Evolutionary conservation across 1,284 basidiomycete species (phyloP), one percentile per base, ranked within the genome.

Genomic region (Mycocalia duriaeana): DNA sequence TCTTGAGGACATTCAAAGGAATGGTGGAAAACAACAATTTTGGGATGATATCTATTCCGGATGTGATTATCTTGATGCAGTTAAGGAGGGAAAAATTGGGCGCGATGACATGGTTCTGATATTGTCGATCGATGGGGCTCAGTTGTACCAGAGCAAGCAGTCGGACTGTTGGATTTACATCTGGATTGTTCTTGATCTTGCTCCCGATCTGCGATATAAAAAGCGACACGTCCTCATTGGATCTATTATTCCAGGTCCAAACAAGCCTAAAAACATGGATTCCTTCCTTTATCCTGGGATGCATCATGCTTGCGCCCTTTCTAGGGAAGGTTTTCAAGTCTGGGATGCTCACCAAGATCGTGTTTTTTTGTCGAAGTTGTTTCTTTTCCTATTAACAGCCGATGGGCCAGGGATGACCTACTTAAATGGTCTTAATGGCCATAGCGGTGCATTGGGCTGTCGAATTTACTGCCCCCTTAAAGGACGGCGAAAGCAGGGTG

Each of bases 251-350:
- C 62, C 61, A 6, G 64, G 64, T n/a, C 67, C 66, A 1, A 57
- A 66, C 8, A 61, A 63, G 25, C 68, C 65, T 0, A 63, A 64
- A 41, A 58, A 66, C 41, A 35, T 65, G 5, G 65, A 72, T 19
- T 69, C 66, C 1, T 73, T 68, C 51, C 42, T 69, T 0, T 69
- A 65, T 42, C 58, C 58, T 22, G 59, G 62, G 13, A 50, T 69
- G 13, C 57, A 63, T 42, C 67, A 69, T 53, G 31, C 67, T n/a
- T 47, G 60, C 5, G 62, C 63, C 0, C 43, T 68, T 20, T 58
- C 65, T 25, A 46, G 50, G 23, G 57, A 66, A 31, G 63, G 66
- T 3, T 48, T 69, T 1, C 47, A 18, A 1, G 39, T 63, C 6
- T 71, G 62, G 60, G 59, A 70, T 56, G 61, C 57, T 5, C 16